Evolutionary conservation across 208 protist genomes (phyloP), one percentile per base, ranked within the genome.

Genomic region (Trypanosoma rangeli): DNA sequence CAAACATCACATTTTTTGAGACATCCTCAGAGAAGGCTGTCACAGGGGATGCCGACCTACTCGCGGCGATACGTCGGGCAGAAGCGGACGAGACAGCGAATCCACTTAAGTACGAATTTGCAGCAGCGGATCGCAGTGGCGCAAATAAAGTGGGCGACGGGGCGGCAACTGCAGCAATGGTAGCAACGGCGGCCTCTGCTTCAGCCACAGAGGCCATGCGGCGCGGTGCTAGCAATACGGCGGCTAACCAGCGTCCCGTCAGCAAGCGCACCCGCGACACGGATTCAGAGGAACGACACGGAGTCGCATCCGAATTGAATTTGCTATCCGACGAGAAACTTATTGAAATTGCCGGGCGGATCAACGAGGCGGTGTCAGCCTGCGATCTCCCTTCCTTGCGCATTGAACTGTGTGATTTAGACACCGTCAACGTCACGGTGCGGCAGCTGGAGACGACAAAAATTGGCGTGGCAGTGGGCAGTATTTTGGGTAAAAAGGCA

Each of bases 21-120:
- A 82, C 83, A 13, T 93, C 86, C 5, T 95, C 90, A 10, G 80
- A 87, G 65, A 95, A 95, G 79, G 90, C 90, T 8, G 87, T 95
- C 64, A 92, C 87, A 28, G 74, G 49, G 18, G 78, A 90, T 67
- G 63, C 62, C 42, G 86, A 90, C 68, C 78, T 87, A 24, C 65
- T 80, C 44, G 81, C 68, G 52, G 84, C 90, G 20, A 92, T 95
- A 61, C 77, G 58, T 13, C 57, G 79, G 18, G 87, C 87, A 18
- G 53, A 71, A 24, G 76, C 57, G 16, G 87, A 95, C 59, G 59
- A 65, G 1, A 82, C 68, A 9, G 87, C 90, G 18, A 95, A 95
- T 70, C 85, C 87, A 48, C 76, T 95, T 12, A 85, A 84, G 71
- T 73, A 73, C 8, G 76, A 78, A 26, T 49, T 46, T 44, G 64